Conservation (phyloP, 202 grass and related monocot genomes). For the Panicum hallii region DNA sequence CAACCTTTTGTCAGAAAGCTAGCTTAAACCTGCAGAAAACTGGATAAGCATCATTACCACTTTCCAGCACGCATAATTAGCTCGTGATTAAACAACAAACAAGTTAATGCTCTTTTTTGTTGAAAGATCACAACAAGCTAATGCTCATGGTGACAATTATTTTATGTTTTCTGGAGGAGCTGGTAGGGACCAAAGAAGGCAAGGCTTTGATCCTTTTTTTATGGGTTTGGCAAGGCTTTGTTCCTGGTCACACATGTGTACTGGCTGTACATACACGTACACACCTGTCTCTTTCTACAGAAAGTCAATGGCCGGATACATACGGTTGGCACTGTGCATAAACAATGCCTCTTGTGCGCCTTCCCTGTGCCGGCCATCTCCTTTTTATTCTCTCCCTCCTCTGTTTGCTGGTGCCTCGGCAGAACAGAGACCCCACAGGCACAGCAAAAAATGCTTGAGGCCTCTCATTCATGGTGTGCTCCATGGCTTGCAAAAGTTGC, state of each 20-base stretch:
- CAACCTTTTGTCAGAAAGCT: slow-evolving; percentile 49
- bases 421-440: slow-evolving; percentile 50
- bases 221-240: slow-evolving; percentile 30
- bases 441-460: slow-evolving; percentile 43
- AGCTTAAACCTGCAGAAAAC: slow-evolving; percentile 51
- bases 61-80: slow-evolving; percentile 54
- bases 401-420: slow-evolving; percentile 62
- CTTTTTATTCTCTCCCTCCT: slow-evolving; percentile 53
- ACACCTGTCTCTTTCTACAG: slow-evolving; percentile 60
- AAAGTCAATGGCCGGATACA: slow-evolving; percentile 75
- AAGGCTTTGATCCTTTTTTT: slow-evolving; percentile 36
- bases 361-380: slow-evolving; percentile 50
- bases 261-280: slow-evolving; percentile 43
- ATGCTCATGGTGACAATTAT: slow-evolving; percentile 40
- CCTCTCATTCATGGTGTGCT: slow-evolving; percentile 57
- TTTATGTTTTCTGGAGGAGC: slow-evolving; percentile 26
- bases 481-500: slow-evolving; percentile 64
- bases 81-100: slow-evolving; percentile 30
- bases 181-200: slow-evolving; percentile 31
- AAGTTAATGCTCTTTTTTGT: slow-evolving; percentile 16
- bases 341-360: slow-evolving; percentile 58
- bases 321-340: slow-evolving; percentile 55
- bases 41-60: slow-evolving; percentile 53
- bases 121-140: not conserved
- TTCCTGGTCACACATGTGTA: slow-evolving; percentile 50